Conservation (phyloP, 2,329 filamentous ascomycete species). For the Colletotrichum gigasporum region DNA sequence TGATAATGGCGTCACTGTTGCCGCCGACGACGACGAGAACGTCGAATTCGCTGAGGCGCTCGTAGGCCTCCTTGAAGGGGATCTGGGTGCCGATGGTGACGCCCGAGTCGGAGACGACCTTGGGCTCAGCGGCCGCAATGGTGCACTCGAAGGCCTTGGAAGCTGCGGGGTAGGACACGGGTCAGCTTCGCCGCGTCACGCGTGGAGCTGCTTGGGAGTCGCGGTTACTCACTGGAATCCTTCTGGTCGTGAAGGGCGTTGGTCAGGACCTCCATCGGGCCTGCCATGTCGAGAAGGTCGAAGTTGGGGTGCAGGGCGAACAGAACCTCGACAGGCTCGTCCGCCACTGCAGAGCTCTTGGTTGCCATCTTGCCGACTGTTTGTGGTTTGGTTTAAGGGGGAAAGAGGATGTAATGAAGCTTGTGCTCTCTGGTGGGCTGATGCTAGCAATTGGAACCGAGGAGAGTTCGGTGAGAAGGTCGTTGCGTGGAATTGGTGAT, state of each 20-base stretch:
- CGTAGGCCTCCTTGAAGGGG: conserved; percentile 78
- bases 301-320: conserved; percentile 70
- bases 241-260: conserved; percentile 62
- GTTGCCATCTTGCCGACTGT: conserved; percentile 60
- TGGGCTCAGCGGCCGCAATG: conserved; percentile 61
- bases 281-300: conserved; percentile 67
- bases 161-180: conserved; percentile 44
- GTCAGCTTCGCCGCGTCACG: conserved; percentile 12
- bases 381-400: conserved; percentile 7
- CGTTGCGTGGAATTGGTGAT: conserved; percentile 9
- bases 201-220: background rate
- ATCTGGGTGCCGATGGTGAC: conserved; percentile 79
- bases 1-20: conserved; percentile 69
- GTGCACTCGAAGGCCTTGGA: conserved; percentile 69
- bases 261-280: conserved; percentile 61
- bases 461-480: background rate
- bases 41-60: conserved; percentile 79
- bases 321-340: conserved; percentile 69
- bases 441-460: conserved; percentile 20
- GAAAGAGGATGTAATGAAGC: conserved; percentile 13
- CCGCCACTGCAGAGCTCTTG: conserved; percentile 67
- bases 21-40: conserved; percentile 83
- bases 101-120: conserved; percentile 69
- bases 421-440: background rate
- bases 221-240: conserved; percentile 56